Conservation (phyloP, 1,284 basidiomycete genomes). For the Ganoderma multipileum region DNA sequence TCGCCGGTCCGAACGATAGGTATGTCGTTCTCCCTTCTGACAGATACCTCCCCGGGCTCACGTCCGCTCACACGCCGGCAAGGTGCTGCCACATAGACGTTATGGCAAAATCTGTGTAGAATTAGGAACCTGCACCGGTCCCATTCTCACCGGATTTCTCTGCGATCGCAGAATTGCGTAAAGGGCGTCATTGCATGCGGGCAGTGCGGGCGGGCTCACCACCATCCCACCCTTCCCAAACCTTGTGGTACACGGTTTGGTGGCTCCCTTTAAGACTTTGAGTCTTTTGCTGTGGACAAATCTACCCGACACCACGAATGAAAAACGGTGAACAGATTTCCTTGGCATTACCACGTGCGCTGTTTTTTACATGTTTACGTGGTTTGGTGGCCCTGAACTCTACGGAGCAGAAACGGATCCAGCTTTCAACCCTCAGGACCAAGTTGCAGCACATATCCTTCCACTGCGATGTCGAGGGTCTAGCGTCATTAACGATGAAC, state of each 20-base stretch:
- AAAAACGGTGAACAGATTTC: not conserved
- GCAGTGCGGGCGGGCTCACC: not conserved
- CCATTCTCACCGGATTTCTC: not conserved
- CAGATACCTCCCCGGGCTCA: not conserved
- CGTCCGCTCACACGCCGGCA: not conserved
- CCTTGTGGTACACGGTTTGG: not conserved
- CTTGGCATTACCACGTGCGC: not conserved
- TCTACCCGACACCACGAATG: not conserved
- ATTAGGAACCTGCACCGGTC: not conserved
- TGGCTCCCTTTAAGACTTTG: not conserved
- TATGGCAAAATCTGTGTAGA: not conserved
- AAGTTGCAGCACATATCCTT: not conserved
- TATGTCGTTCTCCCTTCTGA: not conserved
- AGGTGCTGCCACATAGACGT: not conserved
- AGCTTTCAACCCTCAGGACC: not conserved
- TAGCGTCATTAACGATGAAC: not conserved
- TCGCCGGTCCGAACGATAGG: not conserved
- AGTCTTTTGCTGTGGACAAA: not conserved
- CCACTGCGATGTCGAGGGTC: not conserved
- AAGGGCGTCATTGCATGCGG: not conserved
- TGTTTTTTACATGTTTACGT: not conserved
- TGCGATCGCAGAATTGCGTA: not conserved
- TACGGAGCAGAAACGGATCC: not conserved
- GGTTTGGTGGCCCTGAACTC: not conserved
- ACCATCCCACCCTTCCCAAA: not conserved